phyloP scores from a whole-genome alignment of 345 rosid species.

The Boechera retrofracta region DNA sequence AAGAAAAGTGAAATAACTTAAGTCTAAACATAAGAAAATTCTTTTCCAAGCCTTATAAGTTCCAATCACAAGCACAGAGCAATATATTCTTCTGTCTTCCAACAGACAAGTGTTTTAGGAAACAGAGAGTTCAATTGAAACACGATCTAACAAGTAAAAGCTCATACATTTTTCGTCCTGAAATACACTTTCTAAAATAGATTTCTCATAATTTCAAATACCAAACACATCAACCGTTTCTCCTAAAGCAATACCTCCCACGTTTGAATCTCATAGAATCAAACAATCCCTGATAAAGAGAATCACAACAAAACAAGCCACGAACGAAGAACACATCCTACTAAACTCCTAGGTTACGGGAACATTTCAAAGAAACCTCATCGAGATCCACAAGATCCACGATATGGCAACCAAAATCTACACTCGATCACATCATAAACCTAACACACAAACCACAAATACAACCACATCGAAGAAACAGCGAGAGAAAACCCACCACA shows the following conservation, averaged over 20 bases:
- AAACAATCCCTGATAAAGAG: neutral
- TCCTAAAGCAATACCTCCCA: slow-evolving; percentile 2
- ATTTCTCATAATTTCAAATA: slow-evolving; percentile 19
- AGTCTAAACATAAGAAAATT: neutral
- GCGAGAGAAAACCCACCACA: slow-evolving; percentile 68
- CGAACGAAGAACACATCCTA: slow-evolving; percentile 23
- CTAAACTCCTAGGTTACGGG: slow-evolving; percentile 31
- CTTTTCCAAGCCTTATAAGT: neutral
- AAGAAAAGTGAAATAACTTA: slow-evolving; percentile 23
- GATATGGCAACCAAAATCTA: neutral
- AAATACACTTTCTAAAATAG: slow-evolving; percentile 10
- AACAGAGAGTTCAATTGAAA: slow-evolving; percentile 11
- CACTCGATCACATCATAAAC: neutral
- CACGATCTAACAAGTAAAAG: neutral
- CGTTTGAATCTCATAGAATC: slow-evolving; percentile 12
- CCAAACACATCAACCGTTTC: slow-evolving; percentile 21
- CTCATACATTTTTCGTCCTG: slow-evolving; percentile 8
- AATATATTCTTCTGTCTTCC: neutral
- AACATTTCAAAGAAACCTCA: slow-evolving; percentile 26
- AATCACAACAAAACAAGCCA: slow-evolving; percentile 16
- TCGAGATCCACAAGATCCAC: slow-evolving; percentile 39
- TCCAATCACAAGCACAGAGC: slow-evolving; percentile 2
- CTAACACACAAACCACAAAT: neutral
- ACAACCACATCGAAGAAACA: neutral
- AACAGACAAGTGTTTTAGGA: neutral